Evolutionary conservation across 1,139 yeast genomes (phyloP), one percentile per base, ranked within the genome.

Genomic region (Taiozyma sp.): DNA sequence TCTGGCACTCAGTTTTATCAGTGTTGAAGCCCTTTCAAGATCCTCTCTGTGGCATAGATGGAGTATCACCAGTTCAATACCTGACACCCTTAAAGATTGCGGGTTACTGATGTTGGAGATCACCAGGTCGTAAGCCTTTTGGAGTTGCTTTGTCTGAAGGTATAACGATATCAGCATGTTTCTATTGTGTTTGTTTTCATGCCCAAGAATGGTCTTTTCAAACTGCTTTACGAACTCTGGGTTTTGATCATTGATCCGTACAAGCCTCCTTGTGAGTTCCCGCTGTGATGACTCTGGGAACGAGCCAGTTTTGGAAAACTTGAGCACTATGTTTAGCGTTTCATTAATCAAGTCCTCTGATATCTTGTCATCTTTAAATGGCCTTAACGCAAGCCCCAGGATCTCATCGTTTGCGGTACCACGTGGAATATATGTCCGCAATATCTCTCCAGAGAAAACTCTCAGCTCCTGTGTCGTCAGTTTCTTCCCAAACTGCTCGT

Each of bases 31-130:
- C 13, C 34, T 34, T 21, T 42, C 30, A 4, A 53, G n/a, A 9
- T 51, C 21, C 22, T 53, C 51, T 10, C 26, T 6, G 22, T 47
- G 48, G 21, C 50, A 44, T 3, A 50, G 44, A 26, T 56, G 56
- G 5, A 48, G 47, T 7, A 60, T 44, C 9, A 54, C 41, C 1
- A 56, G 44, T 22, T 60, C 63, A 4, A 58, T n/a, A n/a, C 37
- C 44, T 11, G 41, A 42, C 6, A 26, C 41, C 28, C 48, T 47
- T 4, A 55, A 21, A 3, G 43, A 22, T 11, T 40, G 13, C 2
- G 43, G 45, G 1, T 40, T n/a, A 5, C 34, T 19, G 1, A 51
- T 6, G 3, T 40, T 4, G n/a, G 35, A 19, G 5, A 43, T 9
- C 14, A 54, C 19, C 21, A 37, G 51, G 1, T 47, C 42, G 24